Evolutionary conservation across 108 stramenopile genomes (phyloP).

Genomic region (Cylindrotheca fusiformis): DNA sequence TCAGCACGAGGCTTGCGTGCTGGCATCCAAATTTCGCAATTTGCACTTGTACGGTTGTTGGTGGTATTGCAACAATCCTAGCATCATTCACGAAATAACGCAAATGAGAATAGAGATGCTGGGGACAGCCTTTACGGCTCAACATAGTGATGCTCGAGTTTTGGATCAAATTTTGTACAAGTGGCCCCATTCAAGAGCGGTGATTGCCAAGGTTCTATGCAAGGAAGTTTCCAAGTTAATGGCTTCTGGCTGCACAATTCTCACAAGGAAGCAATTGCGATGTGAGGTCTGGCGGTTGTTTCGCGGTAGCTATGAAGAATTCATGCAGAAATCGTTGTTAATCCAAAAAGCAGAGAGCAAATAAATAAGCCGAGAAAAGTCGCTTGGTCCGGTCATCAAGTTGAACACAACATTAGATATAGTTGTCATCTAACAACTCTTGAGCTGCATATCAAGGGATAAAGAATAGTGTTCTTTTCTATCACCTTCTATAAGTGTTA

Average conservation of each 20-base stretch:
- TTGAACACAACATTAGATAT: no score
- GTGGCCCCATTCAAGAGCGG: slow-evolving; percentile 85
- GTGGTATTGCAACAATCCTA: slow-evolving; percentile 94
- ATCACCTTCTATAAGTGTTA: no score
- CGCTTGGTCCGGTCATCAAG: no score
- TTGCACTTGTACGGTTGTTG: slow-evolving; percentile 90
- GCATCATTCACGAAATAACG: slow-evolving; percentile 82
- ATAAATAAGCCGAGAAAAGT: no score
- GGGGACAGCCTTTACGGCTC: slow-evolving; percentile 87
- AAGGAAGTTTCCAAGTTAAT: slow-evolving; percentile 60
- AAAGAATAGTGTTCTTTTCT: no score
- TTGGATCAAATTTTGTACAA: slow-evolving; percentile 92
- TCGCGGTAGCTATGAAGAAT: slow-evolving; percentile 86
- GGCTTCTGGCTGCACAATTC: slow-evolving; percentile 51
- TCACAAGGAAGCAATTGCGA: slow-evolving; percentile 57
- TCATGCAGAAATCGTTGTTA: slow-evolving; percentile 83
- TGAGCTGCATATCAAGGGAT: no score
- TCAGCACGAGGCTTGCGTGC: slow-evolving; percentile 87
- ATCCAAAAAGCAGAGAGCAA: not conserved
- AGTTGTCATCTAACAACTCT: no score
- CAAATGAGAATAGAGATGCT: slow-evolving; percentile 86
- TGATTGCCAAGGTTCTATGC: slow-evolving; percentile 68
- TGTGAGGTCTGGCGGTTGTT: slow-evolving; percentile 67
- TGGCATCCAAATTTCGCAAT: slow-evolving; percentile 87
- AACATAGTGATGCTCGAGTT: slow-evolving; percentile 87